phyloP scores from a whole-genome alignment of 768 basidiomycete species.

The Trametes coccinea region DNA sequence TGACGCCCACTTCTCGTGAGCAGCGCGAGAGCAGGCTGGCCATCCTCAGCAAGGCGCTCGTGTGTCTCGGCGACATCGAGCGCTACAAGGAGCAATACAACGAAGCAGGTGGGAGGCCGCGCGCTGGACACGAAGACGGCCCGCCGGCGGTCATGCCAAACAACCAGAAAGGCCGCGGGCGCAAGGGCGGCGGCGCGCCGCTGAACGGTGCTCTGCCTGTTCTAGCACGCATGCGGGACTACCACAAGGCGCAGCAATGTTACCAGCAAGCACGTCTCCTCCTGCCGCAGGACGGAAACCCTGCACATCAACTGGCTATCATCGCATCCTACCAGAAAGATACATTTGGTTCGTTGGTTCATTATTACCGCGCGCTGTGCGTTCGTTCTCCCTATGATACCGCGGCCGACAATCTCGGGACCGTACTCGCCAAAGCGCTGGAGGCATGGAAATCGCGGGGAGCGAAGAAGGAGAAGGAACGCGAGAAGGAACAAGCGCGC shows the following conservation, averaged over 20 bases:
- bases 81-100: constrained; percentile 91
- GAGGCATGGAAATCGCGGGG: constrained; percentile 55
- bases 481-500: constrained; percentile 31
- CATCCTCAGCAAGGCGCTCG: constrained; percentile 82
- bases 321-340: constrained; percentile 84
- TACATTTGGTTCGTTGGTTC: constrained; percentile 73
- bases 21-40: constrained; percentile 68
- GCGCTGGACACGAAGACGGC: constrained; percentile 67
- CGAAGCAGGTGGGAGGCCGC: constrained; percentile 64
- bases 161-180: constrained; percentile 41
- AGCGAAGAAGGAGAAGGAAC: constrained; percentile 26
- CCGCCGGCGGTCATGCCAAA: constrained; percentile 32
- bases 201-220: constrained; percentile 36
- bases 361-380: constrained; percentile 92
- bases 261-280: constrained; percentile 86
- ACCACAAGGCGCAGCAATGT: constrained; percentile 71
- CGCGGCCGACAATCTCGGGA: constrained; percentile 81
- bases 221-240: constrained; percentile 60
- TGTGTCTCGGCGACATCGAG: constrained; percentile 93
- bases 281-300: constrained; percentile 87
- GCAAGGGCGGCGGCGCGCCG: constrained; percentile 48
- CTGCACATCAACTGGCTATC: constrained; percentile 95
- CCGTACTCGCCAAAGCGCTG: constrained; percentile 64
- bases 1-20: constrained; percentile 42
- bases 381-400: constrained; percentile 85